Evolutionary conservation across 1,284 basidiomycete species (phyloP).

Genomic region (Irpex sp.): DNA sequence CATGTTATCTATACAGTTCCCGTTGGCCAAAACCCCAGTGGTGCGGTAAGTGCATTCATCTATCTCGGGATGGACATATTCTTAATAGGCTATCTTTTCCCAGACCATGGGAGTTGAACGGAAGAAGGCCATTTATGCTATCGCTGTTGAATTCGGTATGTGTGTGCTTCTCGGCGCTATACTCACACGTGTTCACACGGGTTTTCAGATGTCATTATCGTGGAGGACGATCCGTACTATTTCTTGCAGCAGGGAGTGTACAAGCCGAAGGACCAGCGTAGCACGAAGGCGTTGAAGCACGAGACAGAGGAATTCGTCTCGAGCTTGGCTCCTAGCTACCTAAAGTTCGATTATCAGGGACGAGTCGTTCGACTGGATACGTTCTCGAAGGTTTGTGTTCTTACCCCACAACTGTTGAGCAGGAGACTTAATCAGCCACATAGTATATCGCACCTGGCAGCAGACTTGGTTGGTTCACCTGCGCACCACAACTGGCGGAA

Average conservation of each 20-base stretch:
- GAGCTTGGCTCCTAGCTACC: slow-evolving; percentile 63
- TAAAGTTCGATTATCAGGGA: slow-evolving; percentile 73
- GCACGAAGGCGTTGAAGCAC: slow-evolving; percentile 19
- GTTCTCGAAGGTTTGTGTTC: slow-evolving; percentile 67
- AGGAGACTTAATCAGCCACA: background rate
- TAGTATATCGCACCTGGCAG: slow-evolving; percentile 74
- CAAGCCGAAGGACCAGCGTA: slow-evolving; percentile 40
- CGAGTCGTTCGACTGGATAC: slow-evolving; percentile 78
- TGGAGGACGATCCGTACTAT: slow-evolving; percentile 83
- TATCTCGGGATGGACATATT: slow-evolving; percentile 24
- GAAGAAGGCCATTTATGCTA: slow-evolving; percentile 77
- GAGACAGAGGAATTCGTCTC: slow-evolving; percentile 44
- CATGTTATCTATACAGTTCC: slow-evolving; percentile 76
- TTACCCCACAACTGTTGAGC: background rate
- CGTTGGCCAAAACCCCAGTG: slow-evolving; percentile 79
- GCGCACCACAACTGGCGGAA: slow-evolving; percentile 67
- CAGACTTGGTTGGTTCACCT: slow-evolving; percentile 79
- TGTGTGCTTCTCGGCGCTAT: background rate
- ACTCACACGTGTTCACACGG: background rate
- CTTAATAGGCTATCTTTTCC: background rate
- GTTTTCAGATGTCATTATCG: slow-evolving; percentile 60
- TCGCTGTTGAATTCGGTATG: slow-evolving; percentile 75
- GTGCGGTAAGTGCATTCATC: slow-evolving; percentile 44
- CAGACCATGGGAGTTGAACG: slow-evolving; percentile 63
- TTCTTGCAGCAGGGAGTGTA: slow-evolving; percentile 66